Evolutionary conservation across 768 basidiomycete genomes (phyloP).

Genomic region (Suillus fuscotomentosus): DNA sequence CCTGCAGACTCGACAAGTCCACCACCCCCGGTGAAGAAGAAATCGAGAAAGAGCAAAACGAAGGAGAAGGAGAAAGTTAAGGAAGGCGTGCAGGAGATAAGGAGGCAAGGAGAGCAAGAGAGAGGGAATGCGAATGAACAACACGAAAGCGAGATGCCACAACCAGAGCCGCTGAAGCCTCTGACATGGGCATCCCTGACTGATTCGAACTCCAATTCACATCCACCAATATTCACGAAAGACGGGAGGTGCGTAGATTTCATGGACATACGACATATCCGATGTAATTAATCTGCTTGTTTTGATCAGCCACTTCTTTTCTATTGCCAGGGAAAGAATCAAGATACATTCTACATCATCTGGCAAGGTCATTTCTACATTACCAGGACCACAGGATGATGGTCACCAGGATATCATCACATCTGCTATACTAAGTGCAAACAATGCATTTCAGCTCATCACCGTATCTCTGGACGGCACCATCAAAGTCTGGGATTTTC

Average conservation of each 20-base stretch:
- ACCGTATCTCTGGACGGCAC: slow-evolving; percentile 83
- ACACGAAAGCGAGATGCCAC: slow-evolving; percentile 20
- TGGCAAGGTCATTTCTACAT: slow-evolving; percentile 78
- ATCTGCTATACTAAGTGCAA: slow-evolving; percentile 72
- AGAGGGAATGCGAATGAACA: slow-evolving; percentile 6
- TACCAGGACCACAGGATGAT: slow-evolving; percentile 52
- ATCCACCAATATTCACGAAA: slow-evolving; percentile 79
- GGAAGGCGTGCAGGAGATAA: slow-evolving; percentile 14
- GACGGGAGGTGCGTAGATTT: slow-evolving; percentile 70
- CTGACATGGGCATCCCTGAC: slow-evolving; percentile 76
- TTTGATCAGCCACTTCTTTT: slow-evolving; percentile 78
- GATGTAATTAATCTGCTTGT: slow-evolving; percentile 10
- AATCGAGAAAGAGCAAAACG: slow-evolving; percentile 40
- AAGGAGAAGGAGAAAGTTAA: slow-evolving; percentile 38
- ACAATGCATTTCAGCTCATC: slow-evolving; percentile 87
- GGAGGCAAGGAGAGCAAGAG: slow-evolving; percentile 11
- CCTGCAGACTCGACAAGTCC: slow-evolving; percentile 17
- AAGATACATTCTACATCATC: slow-evolving; percentile 83
- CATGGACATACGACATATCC: slow-evolving; percentile 6
- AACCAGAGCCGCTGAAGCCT: slow-evolving; percentile 11
- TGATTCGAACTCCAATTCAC: slow-evolving; percentile 60
- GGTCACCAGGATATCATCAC: slow-evolving; percentile 59
- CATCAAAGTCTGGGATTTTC: slow-evolving; percentile 90
- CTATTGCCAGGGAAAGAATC: slow-evolving; percentile 75
- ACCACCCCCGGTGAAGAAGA: slow-evolving; percentile 22